Conservation (phyloP, 176 grass and related monocot genomes). For the Raddia distichophylla region DNA sequence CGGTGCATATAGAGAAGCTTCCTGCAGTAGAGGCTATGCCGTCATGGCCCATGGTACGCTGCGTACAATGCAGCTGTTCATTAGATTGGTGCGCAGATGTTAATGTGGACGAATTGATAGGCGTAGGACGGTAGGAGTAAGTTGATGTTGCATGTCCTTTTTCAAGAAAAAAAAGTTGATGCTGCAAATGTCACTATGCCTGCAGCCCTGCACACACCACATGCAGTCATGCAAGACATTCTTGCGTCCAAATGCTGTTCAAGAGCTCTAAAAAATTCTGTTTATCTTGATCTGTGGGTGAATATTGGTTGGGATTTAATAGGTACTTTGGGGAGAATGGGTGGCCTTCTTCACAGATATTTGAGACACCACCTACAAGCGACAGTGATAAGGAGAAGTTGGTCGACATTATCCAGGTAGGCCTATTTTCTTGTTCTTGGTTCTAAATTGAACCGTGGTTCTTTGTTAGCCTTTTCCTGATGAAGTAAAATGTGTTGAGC, state of each 20-base stretch:
- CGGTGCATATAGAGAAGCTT: background rate
- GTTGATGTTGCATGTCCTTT: no score
- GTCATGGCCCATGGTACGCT: background rate
- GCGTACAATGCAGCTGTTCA: background rate
- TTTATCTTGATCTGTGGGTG: conserved; percentile 13
- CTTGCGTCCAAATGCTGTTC: background rate
- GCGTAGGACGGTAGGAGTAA: no score
- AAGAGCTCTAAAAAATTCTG: no score
- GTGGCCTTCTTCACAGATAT: conserved; percentile 90
- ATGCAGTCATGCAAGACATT: background rate
- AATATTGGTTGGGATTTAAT: conserved; percentile 37
- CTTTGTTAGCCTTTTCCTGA: background rate
- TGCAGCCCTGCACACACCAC: background rate
- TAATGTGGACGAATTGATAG: background rate
- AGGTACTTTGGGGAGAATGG: conserved; percentile 95
- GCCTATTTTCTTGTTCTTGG: background rate
- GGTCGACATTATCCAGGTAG: conserved; percentile 84
- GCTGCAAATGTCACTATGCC: background rate
- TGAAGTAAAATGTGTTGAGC: background rate
- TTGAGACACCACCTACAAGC: conserved; percentile 62
- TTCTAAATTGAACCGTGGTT: background rate
- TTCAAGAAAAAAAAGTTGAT: background rate
- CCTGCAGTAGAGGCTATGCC: background rate
- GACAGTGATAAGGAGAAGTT: conserved; percentile 80
- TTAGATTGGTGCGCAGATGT: background rate